A percentile compares a stretch with the other conserved stretches of the same genome.
Evolutionary conservation across 2,329 filamentous ascomycete genomes (phyloP).

Genomic region (Claviceps pazoutovae): DNA sequence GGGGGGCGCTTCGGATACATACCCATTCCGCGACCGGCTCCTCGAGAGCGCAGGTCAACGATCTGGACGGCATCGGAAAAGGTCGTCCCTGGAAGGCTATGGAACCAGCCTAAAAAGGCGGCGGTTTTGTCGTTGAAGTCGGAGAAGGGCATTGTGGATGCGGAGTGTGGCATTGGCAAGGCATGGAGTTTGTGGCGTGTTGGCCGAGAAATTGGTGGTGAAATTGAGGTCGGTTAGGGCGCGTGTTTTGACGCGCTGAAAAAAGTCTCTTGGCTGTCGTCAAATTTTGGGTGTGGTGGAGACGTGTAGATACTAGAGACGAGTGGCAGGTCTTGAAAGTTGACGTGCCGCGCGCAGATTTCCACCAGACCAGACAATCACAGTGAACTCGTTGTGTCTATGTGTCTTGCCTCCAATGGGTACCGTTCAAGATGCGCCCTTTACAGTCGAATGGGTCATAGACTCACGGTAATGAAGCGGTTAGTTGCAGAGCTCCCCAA

Average conservation of each 20-base stretch:
- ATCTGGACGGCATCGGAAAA: constrained; percentile 40
- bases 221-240: background rate
- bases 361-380: too few species aligned
- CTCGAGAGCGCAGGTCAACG: constrained; percentile 33
- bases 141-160: constrained; percentile 8
- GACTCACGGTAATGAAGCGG: too few species aligned
- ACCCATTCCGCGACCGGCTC: constrained; percentile 44
- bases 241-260: background rate
- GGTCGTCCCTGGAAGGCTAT: constrained; percentile 32
- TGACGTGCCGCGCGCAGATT: background rate
- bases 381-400: too few species aligned
- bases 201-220: background rate
- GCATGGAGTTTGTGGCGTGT: too few species aligned
- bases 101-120: constrained; percentile 41
- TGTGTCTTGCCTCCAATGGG: too few species aligned
- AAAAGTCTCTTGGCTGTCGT: background rate
- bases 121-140: constrained; percentile 29
- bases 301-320: background rate
- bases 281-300: background rate
- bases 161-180: background rate
- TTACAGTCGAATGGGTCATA: too few species aligned
- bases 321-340: background rate
- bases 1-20: background rate
- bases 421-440: too few species aligned
- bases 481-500: too few species aligned